These are phyloP conservation scores for Verticillium dahliae DNA, from an alignment of 2,329 filamentous ascomycete species.

Conservation along the genomic window DNA sequence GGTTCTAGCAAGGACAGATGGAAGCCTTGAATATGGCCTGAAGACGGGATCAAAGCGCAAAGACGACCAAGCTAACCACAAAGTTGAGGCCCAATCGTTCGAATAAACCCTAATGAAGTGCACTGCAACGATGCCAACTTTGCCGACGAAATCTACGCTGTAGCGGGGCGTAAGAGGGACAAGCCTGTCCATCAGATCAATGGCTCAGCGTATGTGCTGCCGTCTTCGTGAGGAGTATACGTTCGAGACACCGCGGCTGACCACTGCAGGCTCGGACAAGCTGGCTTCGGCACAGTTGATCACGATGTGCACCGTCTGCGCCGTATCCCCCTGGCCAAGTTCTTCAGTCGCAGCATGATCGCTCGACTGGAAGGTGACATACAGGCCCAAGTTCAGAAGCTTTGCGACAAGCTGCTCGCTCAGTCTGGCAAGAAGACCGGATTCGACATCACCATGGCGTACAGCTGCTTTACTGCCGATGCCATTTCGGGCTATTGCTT, in stretches of 20 bases:
- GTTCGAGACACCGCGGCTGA: conserved; percentile 12
- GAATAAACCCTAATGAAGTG: conserved; percentile 31
- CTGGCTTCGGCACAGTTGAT: conserved; percentile 15
- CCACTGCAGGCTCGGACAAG: not conserved
- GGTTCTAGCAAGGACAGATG: not conserved
- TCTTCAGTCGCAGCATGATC: conserved; percentile 23
- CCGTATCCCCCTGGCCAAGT: conserved; percentile 18
- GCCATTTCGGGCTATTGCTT: conserved; percentile 29
- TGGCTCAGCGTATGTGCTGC: conserved; percentile 3
- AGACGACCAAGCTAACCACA: not conserved
- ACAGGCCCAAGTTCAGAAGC: conserved; percentile 15
- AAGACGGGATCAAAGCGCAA: not conserved
- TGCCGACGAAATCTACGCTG: conserved; percentile 29
- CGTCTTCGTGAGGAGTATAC: conserved; percentile 11
- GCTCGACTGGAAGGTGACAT: conserved; percentile 22
- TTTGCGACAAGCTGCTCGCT: conserved; percentile 22
- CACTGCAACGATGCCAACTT: conserved; percentile 28
- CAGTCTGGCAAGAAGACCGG: conserved; percentile 13
- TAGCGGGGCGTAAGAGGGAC: conserved; percentile 5
- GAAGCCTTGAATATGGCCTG: no score
- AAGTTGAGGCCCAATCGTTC: conserved; percentile 24
- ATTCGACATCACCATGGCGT: conserved; percentile 27
- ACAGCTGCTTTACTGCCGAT: conserved; percentile 32
- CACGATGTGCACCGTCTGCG: conserved; percentile 21
- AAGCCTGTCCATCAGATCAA: conserved; percentile 10